Conservation (phyloP, 148 eudicot species). For the Agrostemma githago region DNA sequence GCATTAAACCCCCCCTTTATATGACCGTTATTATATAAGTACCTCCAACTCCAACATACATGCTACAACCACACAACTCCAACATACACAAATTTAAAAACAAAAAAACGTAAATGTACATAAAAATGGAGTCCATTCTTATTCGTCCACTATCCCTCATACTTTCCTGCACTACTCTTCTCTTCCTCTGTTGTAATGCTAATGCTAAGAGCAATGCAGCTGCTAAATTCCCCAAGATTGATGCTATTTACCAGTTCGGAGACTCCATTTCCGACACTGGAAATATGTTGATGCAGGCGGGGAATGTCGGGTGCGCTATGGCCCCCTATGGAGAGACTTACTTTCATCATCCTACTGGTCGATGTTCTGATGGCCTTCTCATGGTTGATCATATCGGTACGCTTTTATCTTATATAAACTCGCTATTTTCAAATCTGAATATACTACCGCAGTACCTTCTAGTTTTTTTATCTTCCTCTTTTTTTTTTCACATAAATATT, state of each 20-base stretch:
- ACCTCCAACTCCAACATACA: neutral
- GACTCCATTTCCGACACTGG: slow-evolving; percentile 31
- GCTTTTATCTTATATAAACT: neutral
- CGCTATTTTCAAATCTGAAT: neutral
- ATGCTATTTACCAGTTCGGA: slow-evolving; percentile 23
- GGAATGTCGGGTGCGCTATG: neutral
- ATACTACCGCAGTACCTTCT: too few species aligned
- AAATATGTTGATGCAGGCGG: slow-evolving; percentile 8
- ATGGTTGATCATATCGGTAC: slow-evolving; percentile 26
- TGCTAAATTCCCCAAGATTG: neutral
- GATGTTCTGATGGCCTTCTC: slow-evolving; percentile 24
- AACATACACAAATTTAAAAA: too few species aligned
- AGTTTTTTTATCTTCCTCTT: too few species aligned
- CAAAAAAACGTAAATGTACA: neutral
- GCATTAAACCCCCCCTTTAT: neutral
- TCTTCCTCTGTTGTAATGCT: neutral
- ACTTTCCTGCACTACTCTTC: neutral
- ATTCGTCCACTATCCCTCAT: neutral
- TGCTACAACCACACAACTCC: neutral
- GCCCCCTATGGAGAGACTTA: slow-evolving; percentile 20
- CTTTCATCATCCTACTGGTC: slow-evolving; percentile 24
- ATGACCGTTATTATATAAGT: neutral
- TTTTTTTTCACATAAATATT: too few species aligned
- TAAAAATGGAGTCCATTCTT: neutral
- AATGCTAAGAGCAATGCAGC: neutral